Conservation (phyloP, 2,329 filamentous ascomycete species). For the Chrysosporium keratinophilum region DNA sequence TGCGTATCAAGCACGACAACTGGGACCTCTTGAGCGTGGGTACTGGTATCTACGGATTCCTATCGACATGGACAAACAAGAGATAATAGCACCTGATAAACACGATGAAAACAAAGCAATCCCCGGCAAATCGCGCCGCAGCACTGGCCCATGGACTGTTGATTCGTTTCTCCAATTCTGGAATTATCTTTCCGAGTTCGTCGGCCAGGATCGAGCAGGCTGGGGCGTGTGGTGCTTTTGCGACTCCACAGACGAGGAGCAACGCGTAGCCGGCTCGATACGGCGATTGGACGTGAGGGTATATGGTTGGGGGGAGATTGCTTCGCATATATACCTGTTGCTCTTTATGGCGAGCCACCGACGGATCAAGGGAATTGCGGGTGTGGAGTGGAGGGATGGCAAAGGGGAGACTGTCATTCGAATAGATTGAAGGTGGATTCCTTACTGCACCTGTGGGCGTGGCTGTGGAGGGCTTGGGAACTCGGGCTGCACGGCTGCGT, state of each 20-base stretch:
- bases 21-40: conserved; percentile 58
- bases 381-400: conserved; percentile 57
- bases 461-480: too few species aligned
- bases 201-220: conserved; percentile 32
- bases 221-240: conserved; percentile 38
- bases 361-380: conserved; percentile 45
- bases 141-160: conserved; percentile 25
- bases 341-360: conserved; percentile 62
- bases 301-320: conserved; percentile 69
- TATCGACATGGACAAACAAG: conserved; percentile 32
- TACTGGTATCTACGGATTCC: conserved; percentile 61
- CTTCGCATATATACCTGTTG: conserved; percentile 62
- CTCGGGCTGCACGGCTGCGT: too few species aligned
- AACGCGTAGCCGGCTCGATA: background rate
- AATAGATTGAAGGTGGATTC: conserved; percentile 17
- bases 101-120: conserved; percentile 41
- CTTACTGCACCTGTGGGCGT: too few species aligned
- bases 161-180: conserved; percentile 33
- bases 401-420: conserved; percentile 48
- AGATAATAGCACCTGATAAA: background rate
- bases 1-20: conserved; percentile 36
- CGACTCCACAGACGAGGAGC: conserved; percentile 17
- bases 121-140: conserved; percentile 33
- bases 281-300: conserved; percentile 45
- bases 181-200: conserved; percentile 31